Evolutionary conservation across 1,284 basidiomycete genomes (phyloP).

Genomic region (Malassezia furfur): DNA sequence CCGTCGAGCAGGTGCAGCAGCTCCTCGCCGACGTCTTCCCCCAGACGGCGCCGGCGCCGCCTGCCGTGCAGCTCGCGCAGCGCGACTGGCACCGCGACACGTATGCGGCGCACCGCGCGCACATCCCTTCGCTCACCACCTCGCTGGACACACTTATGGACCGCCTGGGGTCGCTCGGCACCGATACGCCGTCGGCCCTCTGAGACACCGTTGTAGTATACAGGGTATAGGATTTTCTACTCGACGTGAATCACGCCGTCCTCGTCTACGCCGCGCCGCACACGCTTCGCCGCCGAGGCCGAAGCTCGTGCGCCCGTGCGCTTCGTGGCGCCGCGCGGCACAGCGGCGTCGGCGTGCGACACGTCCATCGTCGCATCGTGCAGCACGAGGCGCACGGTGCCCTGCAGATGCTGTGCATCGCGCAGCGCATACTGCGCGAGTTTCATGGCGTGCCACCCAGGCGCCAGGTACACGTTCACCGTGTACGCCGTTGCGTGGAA

Average conservation of each 20-base stretch:
- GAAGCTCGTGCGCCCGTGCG: neutral
- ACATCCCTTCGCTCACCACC: neutral
- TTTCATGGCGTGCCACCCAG: conserved; percentile 11
- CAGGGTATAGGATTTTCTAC: neutral
- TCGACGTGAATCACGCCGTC: neutral
- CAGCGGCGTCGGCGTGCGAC: neutral
- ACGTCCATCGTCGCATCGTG: no score
- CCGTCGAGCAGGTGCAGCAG: no score
- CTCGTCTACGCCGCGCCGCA: no score
- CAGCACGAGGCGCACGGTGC: neutral
- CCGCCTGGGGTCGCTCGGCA: neutral
- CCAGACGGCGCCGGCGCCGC: no score
- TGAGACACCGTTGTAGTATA: neutral
- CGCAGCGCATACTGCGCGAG: neutral
- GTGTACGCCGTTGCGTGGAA: conserved; percentile 38
- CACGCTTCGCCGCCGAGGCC: neutral
- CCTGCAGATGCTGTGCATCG: neutral
- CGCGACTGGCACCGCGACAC: neutral
- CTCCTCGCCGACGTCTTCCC: no score
- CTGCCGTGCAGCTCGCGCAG: neutral
- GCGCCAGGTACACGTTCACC: conserved; percentile 37
- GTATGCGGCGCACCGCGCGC: neutral
- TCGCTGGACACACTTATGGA: conserved; percentile 15
- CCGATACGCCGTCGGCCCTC: neutral
- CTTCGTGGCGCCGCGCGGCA: neutral